Percentiles rank a stretch among this genome's conserved stretches.
These are phyloP conservation scores for Ichthyophthirius multifiliis DNA, from an alignment of 169 alveolate genomes.

Conservation along the genomic window DNA sequence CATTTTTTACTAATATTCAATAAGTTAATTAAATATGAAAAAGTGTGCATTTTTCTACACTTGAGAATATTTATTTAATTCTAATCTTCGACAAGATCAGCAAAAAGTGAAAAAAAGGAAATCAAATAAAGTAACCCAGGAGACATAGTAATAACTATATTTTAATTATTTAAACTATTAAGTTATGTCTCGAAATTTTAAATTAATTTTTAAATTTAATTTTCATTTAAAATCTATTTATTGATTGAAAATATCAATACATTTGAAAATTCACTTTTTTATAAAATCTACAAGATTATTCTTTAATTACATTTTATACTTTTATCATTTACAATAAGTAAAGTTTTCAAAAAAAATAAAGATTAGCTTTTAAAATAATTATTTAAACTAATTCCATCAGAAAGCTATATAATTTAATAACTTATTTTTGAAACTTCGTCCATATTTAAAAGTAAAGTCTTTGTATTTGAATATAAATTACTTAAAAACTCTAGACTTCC, in stretches of 20 bases:
- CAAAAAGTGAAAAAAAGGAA: background rate
- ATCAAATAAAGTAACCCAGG: background rate
- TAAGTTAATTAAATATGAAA: background rate
- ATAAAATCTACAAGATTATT: background rate
- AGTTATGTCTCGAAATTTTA: no score
- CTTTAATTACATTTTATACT: background rate
- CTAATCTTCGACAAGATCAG: background rate
- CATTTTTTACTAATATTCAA: background rate
- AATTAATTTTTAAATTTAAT: no score
- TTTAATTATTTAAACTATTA: no score
- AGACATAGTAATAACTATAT: background rate
- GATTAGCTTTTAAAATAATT: background rate
- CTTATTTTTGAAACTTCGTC: background rate
- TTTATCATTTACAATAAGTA: background rate
- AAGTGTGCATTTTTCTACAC: background rate
- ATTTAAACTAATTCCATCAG: background rate
- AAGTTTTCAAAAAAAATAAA: background rate
- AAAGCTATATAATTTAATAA: background rate
- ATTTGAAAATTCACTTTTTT: background rate
- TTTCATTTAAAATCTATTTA: no score
- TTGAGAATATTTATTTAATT: background rate
- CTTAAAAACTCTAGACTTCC: background rate
- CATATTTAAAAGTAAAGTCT: background rate
- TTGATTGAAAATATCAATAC: no score
- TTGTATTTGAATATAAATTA: background rate